phyloP scores from a whole-genome alignment of 306 rosid species.

The Lotus japonicus region DNA sequence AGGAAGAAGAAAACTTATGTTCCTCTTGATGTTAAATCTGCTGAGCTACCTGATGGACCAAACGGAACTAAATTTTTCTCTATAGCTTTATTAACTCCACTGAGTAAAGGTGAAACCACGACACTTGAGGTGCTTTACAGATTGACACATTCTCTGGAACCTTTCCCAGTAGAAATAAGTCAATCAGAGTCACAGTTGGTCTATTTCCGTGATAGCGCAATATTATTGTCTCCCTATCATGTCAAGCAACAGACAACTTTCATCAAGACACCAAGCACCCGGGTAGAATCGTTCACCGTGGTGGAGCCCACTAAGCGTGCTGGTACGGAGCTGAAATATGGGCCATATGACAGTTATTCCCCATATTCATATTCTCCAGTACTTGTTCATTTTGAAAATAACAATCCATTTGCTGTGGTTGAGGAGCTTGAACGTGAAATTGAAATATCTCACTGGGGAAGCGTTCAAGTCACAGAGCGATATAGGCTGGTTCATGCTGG shows the following conservation, averaged over 20 bases:
- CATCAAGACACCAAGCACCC: slow-evolving; percentile 70
- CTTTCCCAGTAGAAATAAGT: slow-evolving; percentile 87
- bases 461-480: slow-evolving; percentile 75
- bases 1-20: slow-evolving; percentile 66
- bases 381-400: slow-evolving; percentile 88
- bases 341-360: slow-evolving; percentile 60
- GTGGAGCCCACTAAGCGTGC: slow-evolving; percentile 67
- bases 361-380: slow-evolving; percentile 83
- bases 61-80: slow-evolving; percentile 72
- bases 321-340: slow-evolving; percentile 74
- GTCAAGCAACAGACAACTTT: slow-evolving; percentile 80
- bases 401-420: slow-evolving; percentile 78
- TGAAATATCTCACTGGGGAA: slow-evolving; percentile 99
- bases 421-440: slow-evolving; percentile 98
- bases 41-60: slow-evolving; percentile 68
- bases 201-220: slow-evolving; percentile 81
- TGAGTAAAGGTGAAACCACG: slow-evolving; percentile 53
- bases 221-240: slow-evolving; percentile 74
- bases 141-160: slow-evolving; percentile 77
- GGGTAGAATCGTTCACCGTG: slow-evolving; percentile 79
- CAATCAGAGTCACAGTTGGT: slow-evolving; percentile 93
- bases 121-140: slow-evolving; percentile 77
- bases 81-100: slow-evolving; percentile 52
- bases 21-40: slow-evolving; percentile 72
- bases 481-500: slow-evolving; percentile 77